Conservation (phyloP, 306 rosid genomes). For the Vigna trinervia region DNA sequence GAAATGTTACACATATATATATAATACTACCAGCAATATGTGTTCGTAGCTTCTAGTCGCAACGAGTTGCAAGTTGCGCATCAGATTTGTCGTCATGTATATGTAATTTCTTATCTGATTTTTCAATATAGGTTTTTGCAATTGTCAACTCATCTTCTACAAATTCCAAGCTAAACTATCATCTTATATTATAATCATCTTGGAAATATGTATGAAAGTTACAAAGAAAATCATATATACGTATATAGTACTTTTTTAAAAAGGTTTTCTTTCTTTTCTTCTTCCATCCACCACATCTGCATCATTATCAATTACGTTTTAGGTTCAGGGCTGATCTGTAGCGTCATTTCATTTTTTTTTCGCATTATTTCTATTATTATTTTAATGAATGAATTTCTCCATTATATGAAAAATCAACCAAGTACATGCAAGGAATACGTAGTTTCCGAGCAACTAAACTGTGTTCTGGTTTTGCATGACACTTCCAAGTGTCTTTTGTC, state of each 20-base stretch:
- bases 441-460: conserved; percentile 9
- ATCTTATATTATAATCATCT: not conserved
- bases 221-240: no score
- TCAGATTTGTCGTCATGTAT: not conserved
- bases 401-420: not conserved
- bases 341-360: not conserved
- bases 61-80: conserved; percentile 32
- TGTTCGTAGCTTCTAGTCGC: not conserved
- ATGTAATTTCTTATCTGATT: not conserved
- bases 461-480: conserved; percentile 29
- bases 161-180: not conserved
- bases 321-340: not conserved
- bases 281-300: not conserved
- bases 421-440: not conserved
- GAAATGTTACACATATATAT: not conserved
- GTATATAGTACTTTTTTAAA: no score
- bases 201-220: not conserved
- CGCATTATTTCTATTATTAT: not conserved
- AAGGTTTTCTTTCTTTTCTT: not conserved
- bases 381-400: not conserved
- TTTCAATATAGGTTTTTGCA: not conserved
- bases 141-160: not conserved
- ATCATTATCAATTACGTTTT: not conserved
- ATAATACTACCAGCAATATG: not conserved
- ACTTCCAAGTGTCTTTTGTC: conserved; percentile 21